These are phyloP conservation scores for Cenchrus fungigraminus DNA, from an alignment of 176 grass and related monocot genomes.

Conservation along the genomic window DNA sequence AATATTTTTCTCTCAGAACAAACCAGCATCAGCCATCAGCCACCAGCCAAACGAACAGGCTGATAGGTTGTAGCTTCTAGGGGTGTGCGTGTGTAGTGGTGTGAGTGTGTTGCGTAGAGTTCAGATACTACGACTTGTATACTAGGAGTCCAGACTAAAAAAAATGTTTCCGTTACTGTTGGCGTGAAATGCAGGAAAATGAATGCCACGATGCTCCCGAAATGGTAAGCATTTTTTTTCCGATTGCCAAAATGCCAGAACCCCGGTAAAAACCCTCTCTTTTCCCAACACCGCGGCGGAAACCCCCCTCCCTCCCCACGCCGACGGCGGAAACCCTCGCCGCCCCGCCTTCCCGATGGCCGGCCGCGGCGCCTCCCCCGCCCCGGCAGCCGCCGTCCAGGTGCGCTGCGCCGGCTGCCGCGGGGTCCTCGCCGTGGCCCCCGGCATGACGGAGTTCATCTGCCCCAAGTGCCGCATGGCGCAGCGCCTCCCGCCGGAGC, in stretches of 20 bases:
- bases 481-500: conserved; percentile 88
- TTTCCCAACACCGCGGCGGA: not conserved
- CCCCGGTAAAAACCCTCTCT: not conserved
- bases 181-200: not conserved
- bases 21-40: too few relatives aligned
- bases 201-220: not conserved
- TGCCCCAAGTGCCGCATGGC: conserved; percentile 83
- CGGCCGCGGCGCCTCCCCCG: conserved; percentile 38
- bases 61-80: too few relatives aligned
- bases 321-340: conserved; percentile 2
- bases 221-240: not conserved
- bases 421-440: conserved; percentile 61
- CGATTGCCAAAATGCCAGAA: not conserved
- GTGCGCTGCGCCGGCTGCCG: conserved; percentile 77
- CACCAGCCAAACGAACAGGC: too few relatives aligned
- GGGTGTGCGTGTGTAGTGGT: too few relatives aligned
- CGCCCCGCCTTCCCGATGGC: conserved; percentile 31
- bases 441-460: conserved; percentile 93
- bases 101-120: too few relatives aligned
- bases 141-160: too few relatives aligned
- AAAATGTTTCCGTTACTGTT: not conserved
- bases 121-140: too few relatives aligned
- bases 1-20: too few relatives aligned
- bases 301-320: not conserved
- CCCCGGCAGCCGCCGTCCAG: conserved; percentile 33